phyloP scores from a whole-genome alignment of 164 flowering plant genomes.

The Aristolochia contorta region DNA sequence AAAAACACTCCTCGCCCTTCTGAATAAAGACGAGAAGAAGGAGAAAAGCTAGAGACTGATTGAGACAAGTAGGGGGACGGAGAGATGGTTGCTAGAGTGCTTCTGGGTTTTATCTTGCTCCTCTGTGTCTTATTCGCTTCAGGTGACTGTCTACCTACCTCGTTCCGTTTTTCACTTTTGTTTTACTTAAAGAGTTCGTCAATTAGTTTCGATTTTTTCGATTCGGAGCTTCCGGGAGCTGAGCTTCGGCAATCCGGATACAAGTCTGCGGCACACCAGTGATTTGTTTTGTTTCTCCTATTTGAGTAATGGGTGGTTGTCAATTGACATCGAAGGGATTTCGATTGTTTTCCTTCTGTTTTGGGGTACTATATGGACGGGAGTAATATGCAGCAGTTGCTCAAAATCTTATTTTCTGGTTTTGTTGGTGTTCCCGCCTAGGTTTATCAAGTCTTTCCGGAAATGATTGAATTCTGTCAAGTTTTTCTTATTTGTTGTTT shows the following conservation, averaged over 20 bases:
- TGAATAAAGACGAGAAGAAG: slow-evolving; percentile 1
- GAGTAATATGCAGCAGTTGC: too few species aligned
- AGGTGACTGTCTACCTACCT: slow-evolving; percentile 30
- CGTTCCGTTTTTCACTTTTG: background rate
- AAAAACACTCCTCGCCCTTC: slow-evolving; percentile 5
- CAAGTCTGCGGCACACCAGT: background rate
- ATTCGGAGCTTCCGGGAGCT: background rate
- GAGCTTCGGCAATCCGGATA: background rate
- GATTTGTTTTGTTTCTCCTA: background rate
- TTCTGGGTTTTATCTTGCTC: slow-evolving; percentile 17
- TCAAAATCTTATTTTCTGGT: background rate
- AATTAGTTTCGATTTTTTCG: background rate
- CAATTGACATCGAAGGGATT: too few species aligned
- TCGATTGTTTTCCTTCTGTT: too few species aligned
- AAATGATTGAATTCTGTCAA: background rate
- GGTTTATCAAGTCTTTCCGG: background rate
- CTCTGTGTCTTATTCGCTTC: slow-evolving; percentile 26
- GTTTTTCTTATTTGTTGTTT: slow-evolving; percentile 1
- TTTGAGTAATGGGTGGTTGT: background rate
- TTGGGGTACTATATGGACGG: too few species aligned
- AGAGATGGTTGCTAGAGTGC: slow-evolving; percentile 24
- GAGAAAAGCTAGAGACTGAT: slow-evolving; percentile 6
- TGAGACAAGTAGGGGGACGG: slow-evolving; percentile 4
- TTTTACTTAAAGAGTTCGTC: background rate
- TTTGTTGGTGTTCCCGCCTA: background rate